Evolutionary conservation across 495 filamentous ascomycete genomes (phyloP).

Genomic region (Penicillium salamii): DNA sequence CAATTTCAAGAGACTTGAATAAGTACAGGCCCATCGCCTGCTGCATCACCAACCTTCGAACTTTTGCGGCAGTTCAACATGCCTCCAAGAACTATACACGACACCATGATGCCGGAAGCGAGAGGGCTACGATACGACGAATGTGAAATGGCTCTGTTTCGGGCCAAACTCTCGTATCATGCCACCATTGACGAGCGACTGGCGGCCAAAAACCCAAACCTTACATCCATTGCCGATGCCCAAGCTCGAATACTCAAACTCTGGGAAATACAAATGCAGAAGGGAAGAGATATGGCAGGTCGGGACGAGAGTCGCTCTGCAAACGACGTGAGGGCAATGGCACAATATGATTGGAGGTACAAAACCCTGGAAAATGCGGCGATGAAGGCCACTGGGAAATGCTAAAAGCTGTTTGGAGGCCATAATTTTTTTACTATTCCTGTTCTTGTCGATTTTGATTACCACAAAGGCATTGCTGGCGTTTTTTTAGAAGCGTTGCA

Average conservation of each 20-base stretch:
- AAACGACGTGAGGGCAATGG: constrained; percentile 33
- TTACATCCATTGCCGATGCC: constrained; percentile 36
- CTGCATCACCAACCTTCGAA: not conserved
- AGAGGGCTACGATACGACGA: constrained; percentile 42
- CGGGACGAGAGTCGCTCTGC: constrained; percentile 33
- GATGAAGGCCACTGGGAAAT: constrained; percentile 17
- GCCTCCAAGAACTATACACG: constrained; percentile 27
- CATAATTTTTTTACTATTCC: not conserved
- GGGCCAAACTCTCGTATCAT: constrained; percentile 38
- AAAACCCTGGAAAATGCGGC: constrained; percentile 36
- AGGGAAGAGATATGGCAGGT: constrained; percentile 36
- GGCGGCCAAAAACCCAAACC: constrained; percentile 34
- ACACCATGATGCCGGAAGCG: constrained; percentile 33
- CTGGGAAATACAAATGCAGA: constrained; percentile 40
- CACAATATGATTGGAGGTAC: constrained; percentile 41
- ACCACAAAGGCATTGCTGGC: constrained; percentile 28
- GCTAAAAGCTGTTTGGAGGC: constrained; percentile 11
- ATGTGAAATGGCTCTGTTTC: constrained; percentile 43
- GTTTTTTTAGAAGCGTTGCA: constrained; percentile 25
- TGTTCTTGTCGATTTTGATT: constrained; percentile 4
- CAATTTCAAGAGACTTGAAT: too few relatives aligned
- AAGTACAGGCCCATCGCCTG: not conserved
- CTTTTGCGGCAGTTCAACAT: constrained; percentile 8
- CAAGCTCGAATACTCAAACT: constrained; percentile 37
- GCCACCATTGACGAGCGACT: constrained; percentile 39